These are phyloP conservation scores for Neonectria sp. DNA, from an alignment of 2,329 filamentous ascomycete species.

Conservation along the genomic window DNA sequence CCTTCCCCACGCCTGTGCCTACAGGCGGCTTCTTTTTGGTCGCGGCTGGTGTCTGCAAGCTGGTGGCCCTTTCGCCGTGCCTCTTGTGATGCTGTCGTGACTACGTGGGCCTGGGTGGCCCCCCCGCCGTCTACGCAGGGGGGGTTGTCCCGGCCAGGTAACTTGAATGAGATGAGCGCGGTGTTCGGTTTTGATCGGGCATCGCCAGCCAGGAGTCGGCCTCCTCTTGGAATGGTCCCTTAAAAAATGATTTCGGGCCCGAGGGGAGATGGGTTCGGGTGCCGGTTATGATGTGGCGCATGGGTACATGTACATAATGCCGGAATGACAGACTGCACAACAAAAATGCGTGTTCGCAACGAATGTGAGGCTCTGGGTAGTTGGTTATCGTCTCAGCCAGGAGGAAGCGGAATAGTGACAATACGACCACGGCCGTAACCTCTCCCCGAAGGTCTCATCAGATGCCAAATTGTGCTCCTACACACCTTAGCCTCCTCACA, in stretches of 20 bases:
- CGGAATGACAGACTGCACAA: constrained; percentile 46
- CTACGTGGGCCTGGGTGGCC: constrained; percentile 27
- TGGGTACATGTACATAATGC: constrained; percentile 48
- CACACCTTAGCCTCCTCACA: too few relatives aligned
- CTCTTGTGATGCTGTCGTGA: constrained; percentile 26
- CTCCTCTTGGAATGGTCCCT: constrained; percentile 37
- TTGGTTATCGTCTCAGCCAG: neutral
- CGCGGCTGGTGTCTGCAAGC: constrained; percentile 27
- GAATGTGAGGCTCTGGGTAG: constrained; percentile 1
- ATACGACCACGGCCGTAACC: neutral
- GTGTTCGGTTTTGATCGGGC: constrained; percentile 41
- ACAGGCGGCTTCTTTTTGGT: constrained; percentile 27
- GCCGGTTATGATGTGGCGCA: constrained; percentile 46
- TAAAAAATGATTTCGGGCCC: constrained; percentile 41
- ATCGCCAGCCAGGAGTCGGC: constrained; percentile 33
- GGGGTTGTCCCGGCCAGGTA: constrained; percentile 21
- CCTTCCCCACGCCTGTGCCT: constrained; percentile 24
- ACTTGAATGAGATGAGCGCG: constrained; percentile 35
- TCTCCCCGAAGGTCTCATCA: neutral
- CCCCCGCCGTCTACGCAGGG: constrained; percentile 9
- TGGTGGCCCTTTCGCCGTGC: constrained; percentile 6
- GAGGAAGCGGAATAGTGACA: neutral
- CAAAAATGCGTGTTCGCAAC: constrained; percentile 1
- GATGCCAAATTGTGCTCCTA: neutral
- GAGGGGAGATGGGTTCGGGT: constrained; percentile 37